Percentiles rank a stretch among this genome's conserved stretches.
phyloP scores from a whole-genome alignment of 23 red algal genomes.

The Agarophyton chilense region DNA sequence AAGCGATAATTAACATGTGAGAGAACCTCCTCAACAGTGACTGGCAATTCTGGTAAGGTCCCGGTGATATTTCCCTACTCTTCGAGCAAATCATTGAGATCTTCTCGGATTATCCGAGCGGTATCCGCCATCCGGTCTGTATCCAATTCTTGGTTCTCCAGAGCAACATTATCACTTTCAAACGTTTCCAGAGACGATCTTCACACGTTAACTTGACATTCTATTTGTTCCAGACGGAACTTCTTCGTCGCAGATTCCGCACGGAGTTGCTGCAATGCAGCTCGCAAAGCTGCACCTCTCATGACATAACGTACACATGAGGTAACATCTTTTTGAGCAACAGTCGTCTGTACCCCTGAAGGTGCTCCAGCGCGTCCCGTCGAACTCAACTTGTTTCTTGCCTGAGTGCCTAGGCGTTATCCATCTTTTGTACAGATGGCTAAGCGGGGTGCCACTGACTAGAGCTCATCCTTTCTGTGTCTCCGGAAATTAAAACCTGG shows the following conservation, averaged over 20 bases:
- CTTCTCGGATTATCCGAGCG: constrained; percentile 1
- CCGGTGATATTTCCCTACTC: not conserved
- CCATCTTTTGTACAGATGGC: not conserved
- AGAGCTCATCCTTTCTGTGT: no score
- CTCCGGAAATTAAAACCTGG: no score
- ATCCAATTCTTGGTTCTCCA: not conserved
- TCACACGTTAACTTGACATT: no score
- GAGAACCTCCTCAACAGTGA: no score
- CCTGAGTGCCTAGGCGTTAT: not conserved
- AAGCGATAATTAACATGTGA: no score
- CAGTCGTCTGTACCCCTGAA: not conserved
- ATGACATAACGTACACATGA: not conserved
- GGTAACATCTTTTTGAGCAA: no score
- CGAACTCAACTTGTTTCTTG: not conserved
- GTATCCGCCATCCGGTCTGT: not conserved
- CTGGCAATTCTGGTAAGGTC: no score
- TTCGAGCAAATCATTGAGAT: constrained; percentile 1
- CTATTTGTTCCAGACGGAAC: no score
- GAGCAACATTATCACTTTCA: not conserved
- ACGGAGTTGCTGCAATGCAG: no score
- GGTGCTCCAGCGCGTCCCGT: not conserved
- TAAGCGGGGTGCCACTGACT: not conserved
- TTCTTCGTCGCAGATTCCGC: no score
- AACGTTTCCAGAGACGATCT: constrained; percentile 9
- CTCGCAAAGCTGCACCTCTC: no score